These are phyloP conservation scores for Yamadazyma epiphylla DNA, from an alignment of 1,139 yeast species.

Conservation along the genomic window DNA sequence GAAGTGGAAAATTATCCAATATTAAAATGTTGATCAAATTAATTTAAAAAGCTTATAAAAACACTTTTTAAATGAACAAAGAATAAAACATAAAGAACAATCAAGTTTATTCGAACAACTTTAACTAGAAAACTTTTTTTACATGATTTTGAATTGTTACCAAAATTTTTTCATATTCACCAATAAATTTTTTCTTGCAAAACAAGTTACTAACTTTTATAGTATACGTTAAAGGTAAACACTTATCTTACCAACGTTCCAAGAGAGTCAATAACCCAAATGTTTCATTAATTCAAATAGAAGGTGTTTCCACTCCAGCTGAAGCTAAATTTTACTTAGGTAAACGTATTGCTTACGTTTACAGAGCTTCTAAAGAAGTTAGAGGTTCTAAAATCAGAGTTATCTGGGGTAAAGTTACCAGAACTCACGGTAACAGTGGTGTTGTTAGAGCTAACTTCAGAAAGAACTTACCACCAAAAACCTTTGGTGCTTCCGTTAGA, in stretches of 20 bases:
- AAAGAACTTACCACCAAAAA: conserved; percentile 98
- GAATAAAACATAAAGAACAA: background rate
- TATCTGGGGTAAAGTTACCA: conserved; percentile 98
- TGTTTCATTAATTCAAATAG: conserved; percentile 93
- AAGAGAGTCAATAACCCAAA: conserved; percentile 98
- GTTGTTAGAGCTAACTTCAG: conserved; percentile 98
- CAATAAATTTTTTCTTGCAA: too few relatives aligned
- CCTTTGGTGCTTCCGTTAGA: conserved; percentile 99
- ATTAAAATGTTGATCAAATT: conserved; percentile 1
- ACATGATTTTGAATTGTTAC: background rate
- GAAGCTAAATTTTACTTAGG: conserved; percentile 99
- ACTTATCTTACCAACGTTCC: conserved; percentile 99
- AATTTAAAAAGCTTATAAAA: too few relatives aligned
- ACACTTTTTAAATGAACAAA: too few relatives aligned
- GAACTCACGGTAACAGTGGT: conserved; percentile 99
- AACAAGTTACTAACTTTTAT: conserved; percentile 48
- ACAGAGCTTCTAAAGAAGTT: conserved; percentile 97
- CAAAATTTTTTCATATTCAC: background rate
- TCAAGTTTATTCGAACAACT: too few relatives aligned
- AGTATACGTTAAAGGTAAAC: conserved; percentile 99
- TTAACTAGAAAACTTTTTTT: conserved; percentile 1
- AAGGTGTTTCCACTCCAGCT: conserved; percentile 87
- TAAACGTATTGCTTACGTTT: conserved; percentile 98
- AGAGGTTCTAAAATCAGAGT: conserved; percentile 99
- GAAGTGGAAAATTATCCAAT: conserved; percentile 1